Conservation (phyloP, 2,329 filamentous ascomycete species). For the Talaromyces marneffei region DNA sequence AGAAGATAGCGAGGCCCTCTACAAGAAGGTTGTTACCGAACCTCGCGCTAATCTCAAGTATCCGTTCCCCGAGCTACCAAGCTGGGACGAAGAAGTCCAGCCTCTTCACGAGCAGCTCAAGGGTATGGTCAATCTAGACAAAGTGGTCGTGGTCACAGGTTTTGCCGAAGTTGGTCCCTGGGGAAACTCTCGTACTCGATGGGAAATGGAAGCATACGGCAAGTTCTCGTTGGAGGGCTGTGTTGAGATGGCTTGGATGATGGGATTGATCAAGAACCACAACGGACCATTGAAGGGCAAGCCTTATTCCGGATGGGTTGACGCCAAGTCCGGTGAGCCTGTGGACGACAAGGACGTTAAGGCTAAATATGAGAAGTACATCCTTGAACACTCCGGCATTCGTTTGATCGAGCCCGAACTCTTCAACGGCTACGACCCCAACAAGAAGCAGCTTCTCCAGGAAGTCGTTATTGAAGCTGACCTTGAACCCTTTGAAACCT, state of each 20-base stretch:
- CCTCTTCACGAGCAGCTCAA: slow-evolving; percentile 83
- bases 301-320: slow-evolving; percentile 93
- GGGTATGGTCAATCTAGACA: slow-evolving; percentile 98
- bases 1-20: slow-evolving; percentile 81
- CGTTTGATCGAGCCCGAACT: slow-evolving; percentile 96
- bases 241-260: slow-evolving; percentile 99
- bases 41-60: slow-evolving; percentile 98
- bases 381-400: slow-evolving; percentile 94
- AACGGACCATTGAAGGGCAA: slow-evolving; percentile 94
- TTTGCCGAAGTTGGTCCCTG: slow-evolving; percentile 88
- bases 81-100: slow-evolving; percentile 87
- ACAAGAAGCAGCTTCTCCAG: slow-evolving; percentile 96
- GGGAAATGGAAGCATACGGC: slow-evolving; percentile 98
- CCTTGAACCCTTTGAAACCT: slow-evolving; percentile 91
- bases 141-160: slow-evolving; percentile 94
- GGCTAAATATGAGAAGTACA: slow-evolving; percentile 92
- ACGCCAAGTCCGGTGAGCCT: slow-evolving; percentile 86
- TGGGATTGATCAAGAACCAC: slow-evolving; percentile 98
- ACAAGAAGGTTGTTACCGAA: slow-evolving; percentile 89
- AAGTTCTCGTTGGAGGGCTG: slow-evolving; percentile 97
- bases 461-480: slow-evolving; percentile 97
- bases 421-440: slow-evolving; percentile 93
- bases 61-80: slow-evolving; percentile 81
- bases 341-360: slow-evolving; percentile 99
- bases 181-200: slow-evolving; percentile 96